phyloP scores from a whole-genome alignment of 2,329 filamentous ascomycete genomes.

The Fusarium pseudocircinatum region DNA sequence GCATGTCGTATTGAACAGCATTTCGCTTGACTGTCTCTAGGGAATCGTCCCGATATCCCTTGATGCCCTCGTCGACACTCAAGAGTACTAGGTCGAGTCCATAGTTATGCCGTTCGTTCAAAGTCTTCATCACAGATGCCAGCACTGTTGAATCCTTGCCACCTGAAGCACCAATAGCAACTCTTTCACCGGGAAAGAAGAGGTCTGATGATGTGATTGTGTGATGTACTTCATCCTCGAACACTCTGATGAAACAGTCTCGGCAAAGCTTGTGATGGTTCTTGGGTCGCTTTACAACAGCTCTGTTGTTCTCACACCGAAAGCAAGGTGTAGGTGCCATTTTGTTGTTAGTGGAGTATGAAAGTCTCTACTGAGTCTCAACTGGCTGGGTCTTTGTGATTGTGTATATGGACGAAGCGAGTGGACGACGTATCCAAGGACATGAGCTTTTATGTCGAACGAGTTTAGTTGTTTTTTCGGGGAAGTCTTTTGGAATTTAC shows the following conservation, averaged over 20 bases:
- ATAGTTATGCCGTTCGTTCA: slow-evolving; percentile 91
- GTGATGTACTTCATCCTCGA: slow-evolving; percentile 93
- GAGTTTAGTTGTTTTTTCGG: neutral
- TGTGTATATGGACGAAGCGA: neutral
- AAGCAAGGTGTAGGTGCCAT: slow-evolving; percentile 85
- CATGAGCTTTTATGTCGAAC: neutral
- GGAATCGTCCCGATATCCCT: slow-evolving; percentile 94
- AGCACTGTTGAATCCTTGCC: slow-evolving; percentile 98
- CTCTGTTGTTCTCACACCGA: slow-evolving; percentile 78
- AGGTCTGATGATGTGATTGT: slow-evolving; percentile 86
- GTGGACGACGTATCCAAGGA: neutral
- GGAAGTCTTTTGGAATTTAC: neutral
- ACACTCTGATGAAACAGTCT: slow-evolving; percentile 83
- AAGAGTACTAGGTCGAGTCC: slow-evolving; percentile 86
- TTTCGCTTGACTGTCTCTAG: slow-evolving; percentile 97
- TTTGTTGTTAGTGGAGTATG: slow-evolving; percentile 9
- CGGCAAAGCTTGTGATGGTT: slow-evolving; percentile 95
- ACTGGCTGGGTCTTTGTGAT: neutral
- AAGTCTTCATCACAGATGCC: slow-evolving; percentile 90
- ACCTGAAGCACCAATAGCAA: slow-evolving; percentile 95
- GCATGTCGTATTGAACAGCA: slow-evolving; percentile 88
- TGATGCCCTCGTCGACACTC: slow-evolving; percentile 97
- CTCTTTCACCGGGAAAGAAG: slow-evolving; percentile 82
- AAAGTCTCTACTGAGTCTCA: neutral
- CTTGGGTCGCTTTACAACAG: slow-evolving; percentile 92